Conservation (phyloP, 2,329 filamentous ascomycete species). For the Penicillium sp. region DNA sequence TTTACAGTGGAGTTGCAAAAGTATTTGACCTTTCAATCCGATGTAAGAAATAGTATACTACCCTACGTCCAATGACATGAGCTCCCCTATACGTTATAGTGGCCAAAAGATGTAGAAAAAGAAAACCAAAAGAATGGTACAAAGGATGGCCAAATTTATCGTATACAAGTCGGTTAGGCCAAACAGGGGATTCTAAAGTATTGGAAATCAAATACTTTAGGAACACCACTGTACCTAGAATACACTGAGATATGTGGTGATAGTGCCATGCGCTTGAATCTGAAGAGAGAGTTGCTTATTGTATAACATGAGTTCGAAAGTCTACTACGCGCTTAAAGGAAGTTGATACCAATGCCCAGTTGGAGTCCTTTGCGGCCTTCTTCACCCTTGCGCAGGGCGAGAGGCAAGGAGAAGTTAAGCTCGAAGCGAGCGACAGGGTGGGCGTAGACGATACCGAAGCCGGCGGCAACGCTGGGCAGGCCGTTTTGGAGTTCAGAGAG, state of each 20-base stretch:
- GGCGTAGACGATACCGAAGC: conserved; percentile 89
- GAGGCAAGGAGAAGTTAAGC: conserved; percentile 88
- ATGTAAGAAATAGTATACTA: too few relatives aligned
- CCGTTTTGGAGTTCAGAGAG: conserved; percentile 72
- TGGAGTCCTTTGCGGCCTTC: conserved; percentile 87
- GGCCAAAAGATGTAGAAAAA: too few relatives aligned
- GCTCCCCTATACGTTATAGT: too few relatives aligned
- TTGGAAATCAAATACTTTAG: too few relatives aligned
- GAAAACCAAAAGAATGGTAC: too few relatives aligned
- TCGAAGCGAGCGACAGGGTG: conserved; percentile 93
- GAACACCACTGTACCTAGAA: too few relatives aligned
- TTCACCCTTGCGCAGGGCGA: conserved; percentile 80
- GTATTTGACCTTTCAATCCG: too few relatives aligned
- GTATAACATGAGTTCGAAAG: neutral
- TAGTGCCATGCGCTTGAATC: neutral
- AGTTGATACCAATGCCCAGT: conserved; percentile 95
- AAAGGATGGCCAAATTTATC: too few relatives aligned
- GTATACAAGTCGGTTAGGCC: too few relatives aligned
- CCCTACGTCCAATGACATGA: too few relatives aligned
- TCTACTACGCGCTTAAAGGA: conserved; percentile 61
- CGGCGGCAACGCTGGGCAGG: conserved; percentile 81
- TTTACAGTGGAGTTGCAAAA: too few relatives aligned
- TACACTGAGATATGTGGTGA: neutral
- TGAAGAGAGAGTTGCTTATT: neutral
- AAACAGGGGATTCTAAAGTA: too few relatives aligned